These are phyloP conservation scores for Dillenia suffruticosa DNA, from an alignment of 164 flowering plant species.

Conservation along the genomic window DNA sequence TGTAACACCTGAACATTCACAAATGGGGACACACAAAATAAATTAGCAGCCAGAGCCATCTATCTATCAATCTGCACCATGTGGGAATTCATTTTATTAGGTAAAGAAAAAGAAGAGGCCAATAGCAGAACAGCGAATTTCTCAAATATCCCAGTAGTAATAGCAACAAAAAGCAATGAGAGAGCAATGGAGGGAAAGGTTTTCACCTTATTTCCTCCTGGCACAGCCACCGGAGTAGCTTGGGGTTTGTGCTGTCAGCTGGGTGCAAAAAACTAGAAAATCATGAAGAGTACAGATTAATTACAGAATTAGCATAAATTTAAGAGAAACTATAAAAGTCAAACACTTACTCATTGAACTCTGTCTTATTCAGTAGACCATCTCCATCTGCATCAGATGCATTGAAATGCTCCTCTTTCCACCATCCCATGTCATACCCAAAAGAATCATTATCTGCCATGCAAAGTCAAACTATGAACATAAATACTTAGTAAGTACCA, in stretches of 20 bases:
- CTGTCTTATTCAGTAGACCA: slow-evolving; percentile 75
- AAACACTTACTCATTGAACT: slow-evolving; percentile 82
- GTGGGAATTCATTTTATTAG: no score
- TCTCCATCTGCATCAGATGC: slow-evolving; percentile 95
- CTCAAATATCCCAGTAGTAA: no score
- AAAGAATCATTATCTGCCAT: slow-evolving; percentile 56
- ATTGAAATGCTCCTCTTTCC: slow-evolving; percentile 93
- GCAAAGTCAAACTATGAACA: background rate
- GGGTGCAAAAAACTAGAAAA: slow-evolving; percentile 82
- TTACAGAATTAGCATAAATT: slow-evolving; percentile 2
- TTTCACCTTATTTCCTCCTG: slow-evolving; percentile 87
- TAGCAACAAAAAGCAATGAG: no score
- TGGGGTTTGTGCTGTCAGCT: slow-evolving; percentile 79
- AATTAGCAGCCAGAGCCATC: background rate
- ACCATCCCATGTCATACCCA: slow-evolving; percentile 94
- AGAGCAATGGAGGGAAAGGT: no score
- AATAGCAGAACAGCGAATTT: no score
- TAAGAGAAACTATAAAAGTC: background rate
- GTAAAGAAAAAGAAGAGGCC: no score
- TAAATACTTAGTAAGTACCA: no score
- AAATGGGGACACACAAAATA: background rate
- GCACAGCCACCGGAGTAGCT: slow-evolving; percentile 79
- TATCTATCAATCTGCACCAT: no score
- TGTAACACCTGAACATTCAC: background rate
- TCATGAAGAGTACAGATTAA: slow-evolving; percentile 5